Evolutionary conservation across 2,329 filamentous ascomycete genomes (phyloP).

Genomic region (Raffaelea arxii): DNA sequence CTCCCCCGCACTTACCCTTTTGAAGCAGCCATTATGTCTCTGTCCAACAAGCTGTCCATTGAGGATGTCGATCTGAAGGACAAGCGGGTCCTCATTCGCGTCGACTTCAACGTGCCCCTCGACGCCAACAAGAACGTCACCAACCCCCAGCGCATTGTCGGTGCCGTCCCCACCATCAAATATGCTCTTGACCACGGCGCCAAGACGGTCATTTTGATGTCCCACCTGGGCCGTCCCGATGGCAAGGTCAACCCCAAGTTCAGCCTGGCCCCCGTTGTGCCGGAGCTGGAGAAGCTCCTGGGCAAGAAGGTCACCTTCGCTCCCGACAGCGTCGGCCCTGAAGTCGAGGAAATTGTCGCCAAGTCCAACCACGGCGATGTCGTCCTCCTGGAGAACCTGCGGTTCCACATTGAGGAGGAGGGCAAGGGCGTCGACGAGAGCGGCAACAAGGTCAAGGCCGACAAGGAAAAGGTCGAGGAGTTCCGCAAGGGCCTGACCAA

Average conservation of each 20-base stretch:
- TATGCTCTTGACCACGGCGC: conserved; percentile 83
- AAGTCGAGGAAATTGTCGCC: conserved; percentile 84
- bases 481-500: conserved; percentile 94
- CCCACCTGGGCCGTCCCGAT: conserved; percentile 91
- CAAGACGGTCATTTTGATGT: conserved; percentile 94
- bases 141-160: conserved; percentile 97
- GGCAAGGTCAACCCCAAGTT: conserved; percentile 87
- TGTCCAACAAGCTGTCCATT: conserved; percentile 96
- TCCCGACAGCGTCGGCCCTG: conserved; percentile 78
- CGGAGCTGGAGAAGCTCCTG: conserved; percentile 85
- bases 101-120: conserved; percentile 99
- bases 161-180: conserved; percentile 91
- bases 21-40: conserved; percentile 67
- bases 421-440: conserved; percentile 88
- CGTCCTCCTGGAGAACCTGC: conserved; percentile 91
- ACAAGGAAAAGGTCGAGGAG: conserved; percentile 81
- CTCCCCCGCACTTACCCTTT: not conserved
- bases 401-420: conserved; percentile 98
- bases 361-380: conserved; percentile 73
- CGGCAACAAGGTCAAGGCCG: conserved; percentile 96
- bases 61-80: conserved; percentile 93
- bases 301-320: conserved; percentile 78
- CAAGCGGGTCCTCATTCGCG: conserved; percentile 96
- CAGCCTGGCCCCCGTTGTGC: conserved; percentile 83
- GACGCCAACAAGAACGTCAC: conserved; percentile 88